Conservation (phyloP, 2,329 filamentous ascomycete genomes). For the Thelonectria rubi region DNA sequence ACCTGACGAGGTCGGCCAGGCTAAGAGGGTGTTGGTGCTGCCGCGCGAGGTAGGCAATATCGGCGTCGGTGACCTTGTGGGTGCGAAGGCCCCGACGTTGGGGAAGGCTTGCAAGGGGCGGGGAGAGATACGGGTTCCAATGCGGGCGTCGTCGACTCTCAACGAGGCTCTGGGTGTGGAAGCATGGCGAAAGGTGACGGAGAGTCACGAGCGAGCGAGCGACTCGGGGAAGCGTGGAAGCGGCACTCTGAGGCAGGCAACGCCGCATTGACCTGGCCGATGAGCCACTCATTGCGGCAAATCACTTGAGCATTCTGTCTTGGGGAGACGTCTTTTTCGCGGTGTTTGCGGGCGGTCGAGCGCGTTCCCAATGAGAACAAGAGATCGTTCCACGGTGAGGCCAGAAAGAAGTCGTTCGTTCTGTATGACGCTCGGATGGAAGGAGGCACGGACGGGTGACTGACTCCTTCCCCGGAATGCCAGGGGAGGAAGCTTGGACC, state of each 20-base stretch:
- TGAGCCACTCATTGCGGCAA: conserved; percentile 37
- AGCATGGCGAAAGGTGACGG: conserved; percentile 12
- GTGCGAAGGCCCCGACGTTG: conserved; percentile 31
- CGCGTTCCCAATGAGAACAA: not conserved
- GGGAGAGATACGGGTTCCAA: not conserved
- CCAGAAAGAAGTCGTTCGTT: not conserved
- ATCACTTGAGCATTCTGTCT: conserved; percentile 22
- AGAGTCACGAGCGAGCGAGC: conserved; percentile 14
- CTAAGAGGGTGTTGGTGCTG: conserved; percentile 83
- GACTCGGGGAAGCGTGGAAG: conserved; percentile 5
- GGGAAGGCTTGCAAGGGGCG: no score
- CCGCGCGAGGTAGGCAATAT: conserved; percentile 80
- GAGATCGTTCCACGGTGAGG: not conserved
- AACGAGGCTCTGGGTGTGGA: conserved; percentile 1
- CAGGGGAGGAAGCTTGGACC: conserved; percentile 22
- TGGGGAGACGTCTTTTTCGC: not conserved
- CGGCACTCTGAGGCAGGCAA: conserved; percentile 30
- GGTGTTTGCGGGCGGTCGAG: not conserved
- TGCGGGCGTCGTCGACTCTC: conserved; percentile 14
- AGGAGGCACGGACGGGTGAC: conserved; percentile 10
- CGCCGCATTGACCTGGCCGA: conserved; percentile 36
- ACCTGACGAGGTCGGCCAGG: conserved; percentile 89
- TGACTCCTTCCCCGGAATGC: conserved; percentile 16
- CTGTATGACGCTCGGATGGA: conserved; percentile 5
- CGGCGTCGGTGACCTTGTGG: conserved; percentile 69